These are phyloP conservation scores for Candida coquimbonensis DNA, from an alignment of 805 yeast species.

Conservation along the genomic window DNA sequence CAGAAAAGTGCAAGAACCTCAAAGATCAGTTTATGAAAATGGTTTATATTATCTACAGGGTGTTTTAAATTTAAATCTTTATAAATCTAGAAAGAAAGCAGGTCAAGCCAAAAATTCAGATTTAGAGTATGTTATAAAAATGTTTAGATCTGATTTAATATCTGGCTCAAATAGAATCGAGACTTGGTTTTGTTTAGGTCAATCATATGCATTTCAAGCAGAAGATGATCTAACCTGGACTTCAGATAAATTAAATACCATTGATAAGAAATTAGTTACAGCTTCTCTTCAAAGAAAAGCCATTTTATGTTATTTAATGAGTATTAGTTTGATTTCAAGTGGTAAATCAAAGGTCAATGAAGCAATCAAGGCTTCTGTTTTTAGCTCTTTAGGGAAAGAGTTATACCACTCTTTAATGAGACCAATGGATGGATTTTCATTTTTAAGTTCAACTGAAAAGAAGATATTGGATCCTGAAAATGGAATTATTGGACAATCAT, in stretches of 20 bases:
- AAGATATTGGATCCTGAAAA: constrained; percentile 18
- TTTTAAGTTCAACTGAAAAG: constrained; percentile 22
- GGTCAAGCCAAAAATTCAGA: constrained; percentile 81
- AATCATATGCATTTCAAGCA: constrained; percentile 66
- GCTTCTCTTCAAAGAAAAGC: constrained; percentile 64
- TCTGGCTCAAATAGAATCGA: constrained; percentile 67
- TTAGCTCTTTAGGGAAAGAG: constrained; percentile 51
- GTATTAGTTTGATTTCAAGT: constrained; percentile 39
- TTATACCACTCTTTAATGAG: constrained; percentile 35
- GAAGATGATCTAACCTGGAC: constrained; percentile 94
- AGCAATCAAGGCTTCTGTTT: constrained; percentile 36
- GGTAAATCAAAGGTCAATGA: constrained; percentile 19
- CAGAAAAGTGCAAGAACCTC: constrained; percentile 25
- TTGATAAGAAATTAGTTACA: constrained; percentile 53
- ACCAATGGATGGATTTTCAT: constrained; percentile 62
- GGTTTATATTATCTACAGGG: constrained; percentile 73
- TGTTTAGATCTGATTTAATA: constrained; percentile 59
- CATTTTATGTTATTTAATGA: constrained; percentile 68
- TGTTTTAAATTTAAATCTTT: constrained; percentile 57
- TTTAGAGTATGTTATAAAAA: constrained; percentile 61
- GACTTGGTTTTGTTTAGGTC: constrained; percentile 81
- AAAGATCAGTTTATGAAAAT: constrained; percentile 31
- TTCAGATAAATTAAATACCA: constrained; percentile 65
- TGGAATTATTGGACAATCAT: constrained; percentile 4
- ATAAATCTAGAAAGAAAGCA: constrained; percentile 59